Percentiles rank a stretch among this genome's conserved stretches.
Evolutionary conservation across 176 grass and related monocot species (phyloP).

Genomic region (Poa annua): DNA sequence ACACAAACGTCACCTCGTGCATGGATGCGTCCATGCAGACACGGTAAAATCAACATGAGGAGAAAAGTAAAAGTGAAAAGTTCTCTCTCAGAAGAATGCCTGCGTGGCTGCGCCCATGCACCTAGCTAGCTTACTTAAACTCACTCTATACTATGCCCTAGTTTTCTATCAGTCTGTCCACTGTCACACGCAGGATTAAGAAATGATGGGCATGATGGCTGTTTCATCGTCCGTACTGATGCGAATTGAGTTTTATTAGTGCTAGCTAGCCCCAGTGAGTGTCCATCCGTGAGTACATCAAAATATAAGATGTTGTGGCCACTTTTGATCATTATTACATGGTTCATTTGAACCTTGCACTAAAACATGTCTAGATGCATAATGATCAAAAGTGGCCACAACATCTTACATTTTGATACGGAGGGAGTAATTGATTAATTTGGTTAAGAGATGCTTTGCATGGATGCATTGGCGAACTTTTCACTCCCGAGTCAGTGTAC

Average conservation of each 20-base stretch:
- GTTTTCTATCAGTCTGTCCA: not conserved
- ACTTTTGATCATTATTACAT: too few species aligned
- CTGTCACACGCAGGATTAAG: conserved; percentile 31
- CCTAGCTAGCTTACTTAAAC: not conserved
- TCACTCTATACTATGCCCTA: not conserved
- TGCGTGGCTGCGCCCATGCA: not conserved
- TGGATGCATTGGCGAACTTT: conserved; percentile 43
- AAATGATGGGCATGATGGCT: conserved; percentile 30
- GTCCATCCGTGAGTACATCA: conserved; percentile 19
- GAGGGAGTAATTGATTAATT: not conserved
- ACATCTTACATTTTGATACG: too few species aligned
- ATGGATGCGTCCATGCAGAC: not conserved
- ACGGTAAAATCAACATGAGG: not conserved
- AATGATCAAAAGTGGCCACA: too few species aligned
- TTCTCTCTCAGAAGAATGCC: not conserved
- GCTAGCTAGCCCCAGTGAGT: conserved; percentile 15
- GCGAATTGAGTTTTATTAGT: not conserved
- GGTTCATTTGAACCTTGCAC: too few species aligned
- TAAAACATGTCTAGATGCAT: too few species aligned
- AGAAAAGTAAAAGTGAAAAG: conserved; percentile 33
- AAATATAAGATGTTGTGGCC: too few species aligned
- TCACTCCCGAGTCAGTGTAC: conserved; percentile 4
- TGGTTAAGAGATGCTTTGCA: conserved; percentile 26
- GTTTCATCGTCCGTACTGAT: not conserved
- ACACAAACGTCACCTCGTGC: not conserved